phyloP scores from a whole-genome alignment of 2,329 filamentous ascomycete species.

The Penicillium sp. region DNA sequence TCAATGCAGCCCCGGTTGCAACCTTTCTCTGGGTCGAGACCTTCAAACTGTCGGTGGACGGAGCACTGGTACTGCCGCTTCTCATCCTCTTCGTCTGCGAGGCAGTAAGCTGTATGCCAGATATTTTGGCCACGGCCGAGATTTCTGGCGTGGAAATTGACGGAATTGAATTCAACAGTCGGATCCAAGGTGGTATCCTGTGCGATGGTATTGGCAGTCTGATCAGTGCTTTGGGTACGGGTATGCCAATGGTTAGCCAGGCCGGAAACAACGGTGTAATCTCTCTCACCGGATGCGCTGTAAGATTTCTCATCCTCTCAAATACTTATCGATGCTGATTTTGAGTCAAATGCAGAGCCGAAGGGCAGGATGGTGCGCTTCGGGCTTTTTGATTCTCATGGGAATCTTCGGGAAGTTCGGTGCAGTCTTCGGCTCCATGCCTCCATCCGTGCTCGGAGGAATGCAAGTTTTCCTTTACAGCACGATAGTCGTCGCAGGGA shows the following conservation, averaged over 20 bases:
- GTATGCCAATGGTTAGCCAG: slow-evolving; percentile 76
- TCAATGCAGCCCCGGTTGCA: slow-evolving; percentile 64
- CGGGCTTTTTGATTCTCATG: slow-evolving; percentile 74
- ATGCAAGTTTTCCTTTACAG: slow-evolving; percentile 81
- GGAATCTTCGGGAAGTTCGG: slow-evolving; percentile 82
- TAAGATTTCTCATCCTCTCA: slow-evolving; percentile 12
- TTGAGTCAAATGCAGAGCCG: slow-evolving; percentile 53
- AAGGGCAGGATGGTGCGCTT: slow-evolving; percentile 75
- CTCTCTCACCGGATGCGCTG: slow-evolving; percentile 72
- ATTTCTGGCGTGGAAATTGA: slow-evolving; percentile 62
- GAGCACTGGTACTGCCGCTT: slow-evolving; percentile 60
- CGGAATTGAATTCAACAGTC: slow-evolving; percentile 60
- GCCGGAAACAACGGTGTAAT: slow-evolving; percentile 86
- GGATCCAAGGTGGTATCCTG: slow-evolving; percentile 66
- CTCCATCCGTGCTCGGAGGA: slow-evolving; percentile 62
- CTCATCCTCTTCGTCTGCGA: slow-evolving; percentile 59
- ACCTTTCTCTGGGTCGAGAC: slow-evolving; percentile 68
- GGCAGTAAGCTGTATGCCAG: slow-evolving; percentile 68
- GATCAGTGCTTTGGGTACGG: slow-evolving; percentile 72
- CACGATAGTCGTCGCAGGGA: slow-evolving; percentile 72
- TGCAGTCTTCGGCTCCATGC: slow-evolving; percentile 74
- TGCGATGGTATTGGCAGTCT: slow-evolving; percentile 76
- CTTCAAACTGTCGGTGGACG: slow-evolving; percentile 62
- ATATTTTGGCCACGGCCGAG: slow-evolving; percentile 65
- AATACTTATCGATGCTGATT: background rate